Percentiles rank a stretch among this genome's conserved stretches.
These are phyloP conservation scores for Vicia villosa DNA, from an alignment of 306 rosid genomes.

Conservation along the genomic window DNA sequence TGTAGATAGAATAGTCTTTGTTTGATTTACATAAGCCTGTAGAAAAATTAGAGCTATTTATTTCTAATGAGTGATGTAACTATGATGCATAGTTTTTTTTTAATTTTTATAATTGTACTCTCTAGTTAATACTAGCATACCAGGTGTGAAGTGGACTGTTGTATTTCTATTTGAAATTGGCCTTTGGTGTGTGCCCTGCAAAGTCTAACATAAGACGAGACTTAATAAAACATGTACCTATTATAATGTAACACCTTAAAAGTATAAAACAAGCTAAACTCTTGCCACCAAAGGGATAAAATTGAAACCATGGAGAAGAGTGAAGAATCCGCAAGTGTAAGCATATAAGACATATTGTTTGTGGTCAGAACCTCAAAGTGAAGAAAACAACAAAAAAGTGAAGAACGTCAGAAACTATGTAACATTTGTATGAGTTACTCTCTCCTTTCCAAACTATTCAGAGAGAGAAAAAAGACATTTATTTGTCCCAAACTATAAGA, in stretches of 20 bases:
- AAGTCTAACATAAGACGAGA: background rate
- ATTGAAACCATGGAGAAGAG: background rate
- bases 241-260: background rate
- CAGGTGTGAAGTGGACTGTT: conserved; percentile 51
- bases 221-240: background rate
- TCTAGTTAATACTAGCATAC: conserved; percentile 23
- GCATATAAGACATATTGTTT: background rate
- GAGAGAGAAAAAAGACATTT: no score
- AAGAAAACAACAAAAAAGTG: no score
- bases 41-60: conserved; percentile 32
- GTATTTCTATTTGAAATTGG: conserved; percentile 44
- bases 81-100: background rate
- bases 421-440: no score
- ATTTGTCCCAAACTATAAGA: no score
- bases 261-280: no score
- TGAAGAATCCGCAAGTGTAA: background rate
- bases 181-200: conserved; percentile 61
- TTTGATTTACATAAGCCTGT: conserved; percentile 50
- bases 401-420: no score
- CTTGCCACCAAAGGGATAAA: background rate
- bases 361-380: background rate
- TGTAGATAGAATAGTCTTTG: conserved; percentile 37
- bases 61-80: no score
- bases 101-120: no score
- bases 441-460: no score